These are phyloP conservation scores for Platanthera zijinensis DNA, from an alignment of 106 monocot species.

Conservation along the genomic window DNA sequence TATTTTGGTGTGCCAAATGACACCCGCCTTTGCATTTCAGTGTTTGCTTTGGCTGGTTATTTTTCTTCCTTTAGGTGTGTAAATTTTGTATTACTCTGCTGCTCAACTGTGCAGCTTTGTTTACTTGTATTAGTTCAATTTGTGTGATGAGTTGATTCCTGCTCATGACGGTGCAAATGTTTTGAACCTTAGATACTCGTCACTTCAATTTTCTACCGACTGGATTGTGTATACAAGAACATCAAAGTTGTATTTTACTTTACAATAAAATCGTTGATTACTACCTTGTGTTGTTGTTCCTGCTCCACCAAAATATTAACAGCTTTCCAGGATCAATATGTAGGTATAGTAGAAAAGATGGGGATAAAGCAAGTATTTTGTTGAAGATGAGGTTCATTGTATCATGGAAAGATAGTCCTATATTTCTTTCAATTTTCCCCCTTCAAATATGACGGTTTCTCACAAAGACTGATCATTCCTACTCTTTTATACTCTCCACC, in stretches of 20 bases:
- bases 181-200: not conserved
- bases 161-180: not conserved
- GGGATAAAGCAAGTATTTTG: slow-evolving; percentile 54
- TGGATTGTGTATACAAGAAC: not conserved
- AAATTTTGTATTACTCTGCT: not conserved
- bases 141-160: not conserved
- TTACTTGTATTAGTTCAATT: not conserved
- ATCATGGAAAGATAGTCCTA: slow-evolving; percentile 36
- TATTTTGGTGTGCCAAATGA: too few relatives aligned
- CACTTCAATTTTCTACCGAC: not conserved
- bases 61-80: not conserved
- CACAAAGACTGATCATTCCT: slow-evolving; percentile 12
- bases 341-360: slow-evolving; percentile 73
- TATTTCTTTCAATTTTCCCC: slow-evolving; percentile 7
- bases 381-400: slow-evolving; percentile 55
- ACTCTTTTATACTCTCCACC: slow-evolving; percentile 13
- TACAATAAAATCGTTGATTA: slow-evolving; percentile 3
- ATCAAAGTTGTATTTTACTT: not conserved
- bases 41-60: not conserved
- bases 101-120: not conserved
- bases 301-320: slow-evolving; percentile 32
- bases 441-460: slow-evolving; percentile 5
- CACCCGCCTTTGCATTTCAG: too few relatives aligned
- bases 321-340: slow-evolving; percentile 47
- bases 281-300: not conserved